Percentiles rank a stretch among this genome's conserved stretches.
phyloP scores from a whole-genome alignment of 768 basidiomycete genomes.

The Phlebiopsis flavidoalba region DNA sequence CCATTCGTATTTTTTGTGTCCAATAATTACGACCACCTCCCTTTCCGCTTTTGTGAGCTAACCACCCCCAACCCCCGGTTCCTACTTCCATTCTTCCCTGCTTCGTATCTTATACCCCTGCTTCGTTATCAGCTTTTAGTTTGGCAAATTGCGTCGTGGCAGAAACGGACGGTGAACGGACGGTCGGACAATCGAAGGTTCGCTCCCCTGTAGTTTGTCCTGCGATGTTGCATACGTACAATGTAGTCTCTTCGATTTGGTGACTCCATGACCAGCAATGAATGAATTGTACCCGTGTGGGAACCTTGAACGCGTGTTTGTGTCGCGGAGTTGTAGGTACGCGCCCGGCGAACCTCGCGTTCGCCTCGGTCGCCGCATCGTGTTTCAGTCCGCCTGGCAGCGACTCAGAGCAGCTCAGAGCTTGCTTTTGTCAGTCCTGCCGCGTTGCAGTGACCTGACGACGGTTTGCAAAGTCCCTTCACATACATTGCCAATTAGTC shows the following conservation, averaged over 20 bases:
- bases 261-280: neutral
- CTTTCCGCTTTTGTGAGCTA: slow-evolving; percentile 10
- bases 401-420: too few species aligned
- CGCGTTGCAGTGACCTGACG: neutral
- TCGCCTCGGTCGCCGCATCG: neutral
- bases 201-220: slow-evolving; percentile 13
- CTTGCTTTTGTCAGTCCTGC: too few species aligned
- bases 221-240: slow-evolving; percentile 10
- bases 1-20: neutral
- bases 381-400: neutral
- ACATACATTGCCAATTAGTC: neutral
- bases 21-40: slow-evolving; percentile 3
- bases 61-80: neutral
- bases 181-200: slow-evolving; percentile 17
- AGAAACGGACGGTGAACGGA: slow-evolving; percentile 15
- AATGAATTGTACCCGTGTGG: neutral
- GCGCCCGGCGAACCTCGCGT: too few species aligned
- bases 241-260: neutral
- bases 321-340: neutral
- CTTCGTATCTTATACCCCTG: neutral
- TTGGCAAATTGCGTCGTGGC: slow-evolving; percentile 6
- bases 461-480: neutral
- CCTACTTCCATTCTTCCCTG: too few species aligned
- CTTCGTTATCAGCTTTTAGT: neutral
- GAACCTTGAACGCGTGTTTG: neutral